Conservation (phyloP, 2,329 filamentous ascomycete species). For the Monosporascus sp. region DNA sequence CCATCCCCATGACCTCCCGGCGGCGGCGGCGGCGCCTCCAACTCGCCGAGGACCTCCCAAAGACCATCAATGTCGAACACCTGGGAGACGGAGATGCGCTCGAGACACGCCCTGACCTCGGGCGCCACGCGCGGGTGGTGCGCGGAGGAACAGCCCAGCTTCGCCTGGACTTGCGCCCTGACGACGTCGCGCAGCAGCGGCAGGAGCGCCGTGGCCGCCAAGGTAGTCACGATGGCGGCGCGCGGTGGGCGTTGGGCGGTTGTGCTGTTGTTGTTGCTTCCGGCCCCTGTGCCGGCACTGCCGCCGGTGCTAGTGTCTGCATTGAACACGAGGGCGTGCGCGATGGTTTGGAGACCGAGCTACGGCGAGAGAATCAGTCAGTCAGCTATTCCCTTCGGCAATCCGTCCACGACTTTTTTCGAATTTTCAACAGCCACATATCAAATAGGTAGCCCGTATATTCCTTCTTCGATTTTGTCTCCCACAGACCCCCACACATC, state of each 20-base stretch:
- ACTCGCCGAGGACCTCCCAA: constrained; percentile 49
- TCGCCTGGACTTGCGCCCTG: constrained; percentile 26
- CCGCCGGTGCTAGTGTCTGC: background rate
- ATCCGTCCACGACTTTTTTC: too few species aligned
- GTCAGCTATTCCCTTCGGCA: background rate
- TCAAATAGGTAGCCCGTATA: background rate
- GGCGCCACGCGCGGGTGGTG: constrained; percentile 9
- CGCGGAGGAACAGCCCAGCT: constrained; percentile 8
- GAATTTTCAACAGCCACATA: too few species aligned
- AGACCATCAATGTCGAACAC: constrained; percentile 56
- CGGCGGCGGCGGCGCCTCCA: constrained; percentile 25
- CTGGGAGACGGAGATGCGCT: constrained; percentile 46
- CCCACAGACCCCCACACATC: background rate
- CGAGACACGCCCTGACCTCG: constrained; percentile 34
- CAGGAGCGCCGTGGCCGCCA: constrained; percentile 35
- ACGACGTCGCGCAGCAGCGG: constrained; percentile 36
- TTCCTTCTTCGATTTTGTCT: background rate
- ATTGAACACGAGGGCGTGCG: constrained; percentile 29
- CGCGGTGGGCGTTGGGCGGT: constrained; percentile 2
- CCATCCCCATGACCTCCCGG: background rate
- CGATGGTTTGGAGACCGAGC: constrained; percentile 44
- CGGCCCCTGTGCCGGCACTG: too few species aligned
- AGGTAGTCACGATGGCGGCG: constrained; percentile 44
- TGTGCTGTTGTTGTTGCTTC: too few species aligned
- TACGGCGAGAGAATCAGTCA: constrained; percentile 1